Conservation (phyloP, 164 flowering plant species). For the Santalum album region DNA sequence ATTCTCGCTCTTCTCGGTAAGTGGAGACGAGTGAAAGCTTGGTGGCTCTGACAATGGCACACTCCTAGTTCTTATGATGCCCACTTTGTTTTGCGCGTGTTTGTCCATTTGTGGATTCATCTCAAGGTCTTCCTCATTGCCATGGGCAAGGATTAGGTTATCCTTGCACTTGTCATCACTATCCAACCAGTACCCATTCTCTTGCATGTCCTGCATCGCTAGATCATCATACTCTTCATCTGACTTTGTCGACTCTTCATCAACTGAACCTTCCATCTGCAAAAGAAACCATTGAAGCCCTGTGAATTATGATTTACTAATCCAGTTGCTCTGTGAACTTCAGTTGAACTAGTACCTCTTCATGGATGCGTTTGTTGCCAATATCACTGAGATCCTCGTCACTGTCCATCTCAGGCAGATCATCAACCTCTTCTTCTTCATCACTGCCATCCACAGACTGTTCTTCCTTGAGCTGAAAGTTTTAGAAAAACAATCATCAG, state of each 20-base stretch:
- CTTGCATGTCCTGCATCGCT: constrained; percentile 73
- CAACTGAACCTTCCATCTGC: constrained; percentile 63
- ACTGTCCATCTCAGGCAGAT: constrained; percentile 48
- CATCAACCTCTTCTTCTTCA: constrained; percentile 69
- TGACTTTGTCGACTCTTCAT: constrained; percentile 82
- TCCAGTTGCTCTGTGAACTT: background rate
- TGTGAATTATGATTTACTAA: too few relatives aligned
- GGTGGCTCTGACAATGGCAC: too few relatives aligned
- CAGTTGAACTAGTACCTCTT: constrained; percentile 55
- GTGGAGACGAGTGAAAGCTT: too few relatives aligned
- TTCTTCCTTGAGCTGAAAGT: constrained; percentile 75
- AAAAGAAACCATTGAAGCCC: too few relatives aligned
- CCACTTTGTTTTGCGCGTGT: too few relatives aligned
- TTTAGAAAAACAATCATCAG: constrained; percentile 1
- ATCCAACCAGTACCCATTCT: constrained; percentile 60
- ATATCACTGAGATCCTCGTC: constrained; percentile 83
- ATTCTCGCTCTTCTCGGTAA: too few relatives aligned
- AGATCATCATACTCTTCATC: constrained; percentile 98
- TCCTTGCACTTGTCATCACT: constrained; percentile 35
- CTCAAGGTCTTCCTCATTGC: constrained; percentile 3
- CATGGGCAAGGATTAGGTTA: constrained; percentile 12
- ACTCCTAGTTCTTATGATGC: too few relatives aligned
- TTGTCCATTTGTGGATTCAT: too few relatives aligned
- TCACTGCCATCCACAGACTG: constrained; percentile 77
- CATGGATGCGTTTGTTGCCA: constrained; percentile 33